Percentiles rank a stretch among this genome's conserved stretches.
Conservation (phyloP, 2,329 filamentous ascomycete species). For the Fusarium siculi region DNA sequence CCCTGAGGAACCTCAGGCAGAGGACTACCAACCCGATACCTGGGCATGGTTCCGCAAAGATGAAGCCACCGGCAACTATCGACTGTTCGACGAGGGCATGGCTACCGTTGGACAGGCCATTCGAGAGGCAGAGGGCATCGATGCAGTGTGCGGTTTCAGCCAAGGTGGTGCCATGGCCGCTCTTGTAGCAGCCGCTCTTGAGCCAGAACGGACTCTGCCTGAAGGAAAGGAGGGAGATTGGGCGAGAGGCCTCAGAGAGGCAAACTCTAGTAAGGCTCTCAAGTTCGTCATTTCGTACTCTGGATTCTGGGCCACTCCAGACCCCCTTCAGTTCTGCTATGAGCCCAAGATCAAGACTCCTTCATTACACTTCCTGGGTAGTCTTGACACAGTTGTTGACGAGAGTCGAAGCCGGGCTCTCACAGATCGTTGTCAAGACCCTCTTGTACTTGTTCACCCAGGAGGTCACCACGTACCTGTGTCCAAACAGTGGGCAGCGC, state of each 20-base stretch:
- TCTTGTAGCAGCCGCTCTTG: constrained; percentile 78
- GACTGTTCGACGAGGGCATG: constrained; percentile 76
- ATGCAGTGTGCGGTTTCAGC: constrained; percentile 84
- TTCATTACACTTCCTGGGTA: constrained; percentile 83
- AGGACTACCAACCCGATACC: constrained; percentile 68
- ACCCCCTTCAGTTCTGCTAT: constrained; percentile 71
- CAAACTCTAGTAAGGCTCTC: constrained; percentile 60
- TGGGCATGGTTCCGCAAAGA: constrained; percentile 87
- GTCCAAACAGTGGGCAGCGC: constrained; percentile 82
- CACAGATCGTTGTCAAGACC: constrained; percentile 70
- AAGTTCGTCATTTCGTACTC: constrained; percentile 82
- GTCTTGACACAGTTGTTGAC: constrained; percentile 87
- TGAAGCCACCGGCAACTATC: constrained; percentile 71
- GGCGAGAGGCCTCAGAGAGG: constrained; percentile 58
- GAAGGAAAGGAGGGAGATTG: constrained; percentile 51
- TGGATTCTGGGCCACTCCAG: constrained; percentile 75
- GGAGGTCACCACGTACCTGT: constrained; percentile 92
- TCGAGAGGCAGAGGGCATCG: constrained; percentile 72
- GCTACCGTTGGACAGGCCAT: constrained; percentile 70
- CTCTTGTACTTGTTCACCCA: constrained; percentile 74
- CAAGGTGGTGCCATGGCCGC: constrained; percentile 80
- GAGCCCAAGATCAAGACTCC: constrained; percentile 81
- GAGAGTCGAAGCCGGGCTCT: constrained; percentile 76
- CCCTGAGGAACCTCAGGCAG: constrained; percentile 53
- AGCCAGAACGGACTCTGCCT: constrained; percentile 54